Conservation (phyloP, 2,329 filamentous ascomycete species). For the Ceratocystis cacaofunesta region DNA sequence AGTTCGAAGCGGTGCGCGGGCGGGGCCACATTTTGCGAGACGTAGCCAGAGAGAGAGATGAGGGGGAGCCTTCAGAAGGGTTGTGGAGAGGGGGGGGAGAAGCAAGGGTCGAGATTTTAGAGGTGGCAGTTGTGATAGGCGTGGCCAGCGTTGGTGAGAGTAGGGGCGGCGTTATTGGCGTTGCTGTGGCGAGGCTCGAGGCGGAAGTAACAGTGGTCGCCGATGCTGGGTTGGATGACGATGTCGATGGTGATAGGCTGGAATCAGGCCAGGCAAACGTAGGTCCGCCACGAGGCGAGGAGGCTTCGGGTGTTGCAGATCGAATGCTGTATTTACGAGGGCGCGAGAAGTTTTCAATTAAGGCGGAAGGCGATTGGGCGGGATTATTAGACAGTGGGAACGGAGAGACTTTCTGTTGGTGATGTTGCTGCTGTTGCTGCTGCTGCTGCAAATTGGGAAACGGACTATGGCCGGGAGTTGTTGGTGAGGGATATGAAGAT, state of each 20-base stretch:
- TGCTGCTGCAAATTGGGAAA: not conserved
- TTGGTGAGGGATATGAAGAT: not conserved
- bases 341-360: conserved; percentile 44
- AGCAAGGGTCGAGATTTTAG: not conserved
- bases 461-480: not conserved
- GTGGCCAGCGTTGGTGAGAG: not conserved
- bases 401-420: not conserved
- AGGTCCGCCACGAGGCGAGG: conserved; percentile 13
- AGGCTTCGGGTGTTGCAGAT: conserved; percentile 13
- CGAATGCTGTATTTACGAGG: conserved; percentile 39
- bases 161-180: not conserved
- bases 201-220: not conserved
- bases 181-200: not conserved
- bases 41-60: too few species aligned
- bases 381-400: not conserved
- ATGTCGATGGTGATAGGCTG: not conserved
- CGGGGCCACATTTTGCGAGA: conserved; percentile 13
- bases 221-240: not conserved
- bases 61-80: too few species aligned
- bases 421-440: conserved; percentile 17
- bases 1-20: conserved; percentile 26
- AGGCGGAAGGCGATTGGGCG: conserved; percentile 19
- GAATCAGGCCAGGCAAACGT: not conserved
- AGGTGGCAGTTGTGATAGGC: not conserved
- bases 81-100: not conserved